These are phyloP conservation scores for Cladosporium oxysporum DNA, from an alignment of 2,329 filamentous ascomycete genomes.

Conservation along the genomic window DNA sequence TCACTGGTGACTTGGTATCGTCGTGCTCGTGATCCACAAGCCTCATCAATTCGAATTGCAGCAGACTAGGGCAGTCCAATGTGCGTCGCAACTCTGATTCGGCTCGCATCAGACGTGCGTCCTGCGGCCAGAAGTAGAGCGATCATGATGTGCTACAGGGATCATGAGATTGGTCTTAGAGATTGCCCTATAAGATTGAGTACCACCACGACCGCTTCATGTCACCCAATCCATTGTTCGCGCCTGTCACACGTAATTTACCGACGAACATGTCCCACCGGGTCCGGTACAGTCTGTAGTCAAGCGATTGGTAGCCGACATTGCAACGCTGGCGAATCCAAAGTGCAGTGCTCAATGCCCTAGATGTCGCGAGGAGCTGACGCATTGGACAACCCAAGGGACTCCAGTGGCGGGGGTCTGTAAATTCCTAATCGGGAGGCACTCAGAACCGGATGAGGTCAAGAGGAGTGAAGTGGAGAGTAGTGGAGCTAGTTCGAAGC, in stretches of 20 bases:
- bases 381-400: slow-evolving; percentile 1
- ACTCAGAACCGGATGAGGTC: neutral
- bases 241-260: neutral
- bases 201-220: neutral
- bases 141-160: slow-evolving; percentile 4
- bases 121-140: slow-evolving; percentile 4
- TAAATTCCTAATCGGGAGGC: slow-evolving; percentile 7
- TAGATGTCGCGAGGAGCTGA: neutral
- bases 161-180: neutral
- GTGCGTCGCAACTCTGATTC: slow-evolving; percentile 3
- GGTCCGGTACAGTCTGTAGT: neutral
- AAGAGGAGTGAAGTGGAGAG: neutral
- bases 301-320: neutral
- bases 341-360: neutral
- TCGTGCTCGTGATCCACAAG: neutral
- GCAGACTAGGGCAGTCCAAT: neutral
- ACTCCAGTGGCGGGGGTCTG: neutral
- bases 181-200: neutral
- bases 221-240: neutral
- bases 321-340: neutral
- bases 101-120: neutral
- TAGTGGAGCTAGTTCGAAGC: neutral
- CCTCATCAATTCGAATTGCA: neutral
- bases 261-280: neutral
- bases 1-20: neutral